Conservation (phyloP, 768 basidiomycete species). For the Termitomyces sp. region DNA sequence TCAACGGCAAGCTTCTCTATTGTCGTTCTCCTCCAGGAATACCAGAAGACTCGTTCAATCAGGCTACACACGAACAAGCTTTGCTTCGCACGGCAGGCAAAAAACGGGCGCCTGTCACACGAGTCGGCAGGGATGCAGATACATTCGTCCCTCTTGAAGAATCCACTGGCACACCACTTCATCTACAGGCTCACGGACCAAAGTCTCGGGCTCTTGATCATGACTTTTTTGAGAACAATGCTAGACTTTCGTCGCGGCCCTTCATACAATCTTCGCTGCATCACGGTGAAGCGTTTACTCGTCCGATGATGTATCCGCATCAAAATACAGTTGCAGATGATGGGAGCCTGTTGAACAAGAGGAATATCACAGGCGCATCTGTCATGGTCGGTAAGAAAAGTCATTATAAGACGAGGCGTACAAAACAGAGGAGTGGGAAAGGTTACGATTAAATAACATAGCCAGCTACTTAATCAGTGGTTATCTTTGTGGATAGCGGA, state of each 20-base stretch:
- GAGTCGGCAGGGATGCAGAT: conserved; percentile 79
- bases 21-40: conserved; percentile 84
- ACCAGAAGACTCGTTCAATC: conserved; percentile 67
- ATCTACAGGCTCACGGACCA: conserved; percentile 25
- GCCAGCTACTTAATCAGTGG: too few species aligned
- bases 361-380: conserved; percentile 37
- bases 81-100: conserved; percentile 61
- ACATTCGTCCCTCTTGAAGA: conserved; percentile 58
- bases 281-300: conserved; percentile 54
- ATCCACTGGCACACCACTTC: conserved; percentile 18
- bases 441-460: conserved; percentile 63
- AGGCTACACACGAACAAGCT: conserved; percentile 54
- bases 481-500: background rate
- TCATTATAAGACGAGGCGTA: conserved; percentile 75
- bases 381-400: conserved; percentile 64
- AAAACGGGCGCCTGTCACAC: conserved; percentile 84
- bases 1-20: conserved; percentile 87
- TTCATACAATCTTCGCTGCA: conserved; percentile 55
- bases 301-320: conserved; percentile 72
- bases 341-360: conserved; percentile 54
- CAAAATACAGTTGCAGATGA: conserved; percentile 77
- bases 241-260: conserved; percentile 49
- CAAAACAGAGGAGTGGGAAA: conserved; percentile 88
- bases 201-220: conserved; percentile 72
- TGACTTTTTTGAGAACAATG: conserved; percentile 69